These are phyloP conservation scores for Microdochium bolleyi DNA, from an alignment of 2,329 filamentous ascomycete species.

Conservation along the genomic window DNA sequence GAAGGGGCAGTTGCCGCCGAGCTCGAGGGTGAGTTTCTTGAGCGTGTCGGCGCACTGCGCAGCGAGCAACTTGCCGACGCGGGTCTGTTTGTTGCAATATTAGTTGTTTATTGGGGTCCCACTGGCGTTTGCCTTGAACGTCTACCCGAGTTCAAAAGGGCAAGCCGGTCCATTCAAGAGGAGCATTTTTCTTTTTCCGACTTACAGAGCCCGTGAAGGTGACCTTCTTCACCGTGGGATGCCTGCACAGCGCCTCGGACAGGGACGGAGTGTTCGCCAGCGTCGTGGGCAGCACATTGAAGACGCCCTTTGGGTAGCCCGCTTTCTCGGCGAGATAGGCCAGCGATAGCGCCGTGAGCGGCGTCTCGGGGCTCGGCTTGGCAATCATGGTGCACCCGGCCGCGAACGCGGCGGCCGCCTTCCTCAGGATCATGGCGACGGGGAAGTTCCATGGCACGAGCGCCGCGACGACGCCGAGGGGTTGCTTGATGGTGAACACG, in stretches of 20 bases:
- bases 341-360: slow-evolving; percentile 46
- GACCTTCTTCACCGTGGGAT: slow-evolving; percentile 48
- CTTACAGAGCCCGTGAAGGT: slow-evolving; percentile 60
- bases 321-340: slow-evolving; percentile 52
- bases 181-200: no score
- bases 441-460: slow-evolving; percentile 62
- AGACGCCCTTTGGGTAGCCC: slow-evolving; percentile 66
- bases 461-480: slow-evolving; percentile 59
- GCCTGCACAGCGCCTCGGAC: slow-evolving; percentile 36
- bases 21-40: slow-evolving; percentile 63
- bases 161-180: no score
- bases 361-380: slow-evolving; percentile 64
- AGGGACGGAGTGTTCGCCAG: slow-evolving; percentile 33
- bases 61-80: slow-evolving; percentile 61
- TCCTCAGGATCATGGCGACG: slow-evolving; percentile 50
- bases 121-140: no score
- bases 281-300: slow-evolving; percentile 43
- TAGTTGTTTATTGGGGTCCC: no score
- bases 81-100: slow-evolving; percentile 34
- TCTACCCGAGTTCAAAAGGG: no score
- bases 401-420: slow-evolving; percentile 59
- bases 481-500: slow-evolving; percentile 67
- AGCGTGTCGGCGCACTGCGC: slow-evolving; percentile 53
- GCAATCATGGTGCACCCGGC: slow-evolving; percentile 66
- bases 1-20: slow-evolving; percentile 63